phyloP scores from a whole-genome alignment of 2,329 filamentous ascomycete genomes.

The Neonectria neomacrospora region DNA sequence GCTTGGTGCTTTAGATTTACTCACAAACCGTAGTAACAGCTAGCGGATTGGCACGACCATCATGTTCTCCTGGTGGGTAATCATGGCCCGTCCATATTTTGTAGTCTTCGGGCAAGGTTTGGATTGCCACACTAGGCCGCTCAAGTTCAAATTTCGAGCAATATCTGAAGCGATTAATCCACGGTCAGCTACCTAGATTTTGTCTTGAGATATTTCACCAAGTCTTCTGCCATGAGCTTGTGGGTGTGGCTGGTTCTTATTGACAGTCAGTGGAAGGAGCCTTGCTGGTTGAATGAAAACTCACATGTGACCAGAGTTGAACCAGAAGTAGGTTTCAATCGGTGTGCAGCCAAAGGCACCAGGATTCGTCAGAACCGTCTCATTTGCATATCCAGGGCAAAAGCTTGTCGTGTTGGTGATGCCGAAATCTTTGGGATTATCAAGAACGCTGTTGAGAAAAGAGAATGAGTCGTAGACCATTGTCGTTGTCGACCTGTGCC shows the following conservation, averaged over 20 bases:
- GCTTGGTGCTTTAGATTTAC: conserved; percentile 57
- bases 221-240: conserved; percentile 16
- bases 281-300: neutral
- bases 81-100: conserved; percentile 65
- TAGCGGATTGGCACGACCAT: conserved; percentile 45
- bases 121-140: too few species aligned
- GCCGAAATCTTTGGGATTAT: conserved; percentile 10
- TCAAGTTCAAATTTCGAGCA: too few species aligned
- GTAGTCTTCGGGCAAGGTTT: conserved; percentile 50
- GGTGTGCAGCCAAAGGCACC: conserved; percentile 3
- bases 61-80: conserved; percentile 53
- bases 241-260: conserved; percentile 13
- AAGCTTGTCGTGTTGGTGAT: conserved; percentile 19
- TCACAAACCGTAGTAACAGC: conserved; percentile 56
- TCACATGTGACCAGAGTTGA: conserved; percentile 23
- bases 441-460: conserved; percentile 16
- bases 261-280: neutral
- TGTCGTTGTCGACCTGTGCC: conserved; percentile 1
- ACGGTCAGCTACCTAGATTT: neutral
- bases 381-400: conserved; percentile 11
- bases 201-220: neutral
- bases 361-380: conserved; percentile 5
- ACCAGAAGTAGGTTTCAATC: conserved; percentile 22
- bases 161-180: too few species aligned
- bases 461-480: conserved; percentile 22